Evolutionary conservation across 2,329 filamentous ascomycete species (phyloP).

Genomic region (Acarospora socialis): DNA sequence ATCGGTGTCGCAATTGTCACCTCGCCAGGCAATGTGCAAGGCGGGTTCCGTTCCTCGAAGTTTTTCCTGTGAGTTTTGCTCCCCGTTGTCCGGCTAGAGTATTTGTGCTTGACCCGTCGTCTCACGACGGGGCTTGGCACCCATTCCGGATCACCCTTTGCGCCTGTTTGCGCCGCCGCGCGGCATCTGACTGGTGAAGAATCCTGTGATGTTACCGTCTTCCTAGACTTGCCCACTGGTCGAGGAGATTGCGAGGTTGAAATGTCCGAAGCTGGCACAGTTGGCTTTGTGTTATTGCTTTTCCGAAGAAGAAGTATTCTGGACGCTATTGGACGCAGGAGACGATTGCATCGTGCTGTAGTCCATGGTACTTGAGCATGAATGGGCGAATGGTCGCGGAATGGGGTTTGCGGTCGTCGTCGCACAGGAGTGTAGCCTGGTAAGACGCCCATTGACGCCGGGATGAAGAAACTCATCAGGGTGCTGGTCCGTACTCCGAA

Average conservation of each 20-base stretch:
- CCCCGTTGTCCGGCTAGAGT: conserved; percentile 6
- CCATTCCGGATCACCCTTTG: conserved; percentile 8
- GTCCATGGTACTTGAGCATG: no score
- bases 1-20: not conserved
- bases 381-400: no score
- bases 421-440: no score
- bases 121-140: conserved; percentile 5
- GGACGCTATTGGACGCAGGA: conserved; percentile 31
- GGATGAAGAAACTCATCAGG: no score
- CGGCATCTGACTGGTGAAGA: no score
- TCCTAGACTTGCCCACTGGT: no score
- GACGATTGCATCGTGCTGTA: conserved; percentile 29
- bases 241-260: not conserved
- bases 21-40: not conserved
- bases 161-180: no score
- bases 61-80: not conserved
- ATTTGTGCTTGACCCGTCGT: conserved; percentile 11
- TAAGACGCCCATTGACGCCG: no score
- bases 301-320: conserved; percentile 28
- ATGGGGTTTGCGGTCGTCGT: no score
- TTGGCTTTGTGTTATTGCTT: not conserved
- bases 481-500: no score
- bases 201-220: no score
- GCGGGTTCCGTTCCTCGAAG: not conserved
- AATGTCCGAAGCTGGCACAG: conserved; percentile 1